phyloP scores from a whole-genome alignment of 1,284 basidiomycete genomes.

The Ganoderma resinaceum region DNA sequence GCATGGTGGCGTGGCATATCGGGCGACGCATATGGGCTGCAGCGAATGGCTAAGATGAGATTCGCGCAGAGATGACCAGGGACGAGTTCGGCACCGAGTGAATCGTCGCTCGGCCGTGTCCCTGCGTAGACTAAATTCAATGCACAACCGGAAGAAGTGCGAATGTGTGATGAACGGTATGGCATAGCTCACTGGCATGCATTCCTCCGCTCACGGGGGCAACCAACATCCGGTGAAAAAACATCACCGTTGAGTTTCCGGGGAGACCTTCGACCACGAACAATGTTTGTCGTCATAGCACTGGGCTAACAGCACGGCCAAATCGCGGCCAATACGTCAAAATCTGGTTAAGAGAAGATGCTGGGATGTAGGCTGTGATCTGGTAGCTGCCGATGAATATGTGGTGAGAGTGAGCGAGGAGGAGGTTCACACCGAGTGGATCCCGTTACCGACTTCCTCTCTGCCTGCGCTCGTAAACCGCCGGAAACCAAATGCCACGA shows the following conservation, averaged over 20 bases:
- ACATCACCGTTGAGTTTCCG: not conserved
- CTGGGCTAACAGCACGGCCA: not conserved
- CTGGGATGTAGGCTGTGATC: not conserved
- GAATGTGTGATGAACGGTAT: not conserved
- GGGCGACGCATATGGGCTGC: not conserved
- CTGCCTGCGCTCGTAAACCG: no score
- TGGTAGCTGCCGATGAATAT: not conserved
- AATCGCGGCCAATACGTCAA: not conserved
- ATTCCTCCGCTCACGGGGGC: not conserved
- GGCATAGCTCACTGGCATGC: not conserved
- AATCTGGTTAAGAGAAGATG: not conserved
- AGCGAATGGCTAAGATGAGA: not conserved
- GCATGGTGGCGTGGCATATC: not conserved
- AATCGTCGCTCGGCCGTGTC: not conserved
- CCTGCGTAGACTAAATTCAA: no score
- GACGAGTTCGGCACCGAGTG: not conserved
- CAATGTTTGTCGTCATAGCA: not conserved
- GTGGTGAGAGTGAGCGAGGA: not conserved
- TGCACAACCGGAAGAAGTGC: not conserved
- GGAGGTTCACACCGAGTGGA: not conserved
- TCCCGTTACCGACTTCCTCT: not conserved
- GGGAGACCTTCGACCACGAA: not conserved
- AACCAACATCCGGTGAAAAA: not conserved
- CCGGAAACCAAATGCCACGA: no score
- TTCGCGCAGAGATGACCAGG: not conserved